Base-by-base conservation (phyloP, 768 basidiomycete genomes). In the Leccinum barrowsii region DNA sequence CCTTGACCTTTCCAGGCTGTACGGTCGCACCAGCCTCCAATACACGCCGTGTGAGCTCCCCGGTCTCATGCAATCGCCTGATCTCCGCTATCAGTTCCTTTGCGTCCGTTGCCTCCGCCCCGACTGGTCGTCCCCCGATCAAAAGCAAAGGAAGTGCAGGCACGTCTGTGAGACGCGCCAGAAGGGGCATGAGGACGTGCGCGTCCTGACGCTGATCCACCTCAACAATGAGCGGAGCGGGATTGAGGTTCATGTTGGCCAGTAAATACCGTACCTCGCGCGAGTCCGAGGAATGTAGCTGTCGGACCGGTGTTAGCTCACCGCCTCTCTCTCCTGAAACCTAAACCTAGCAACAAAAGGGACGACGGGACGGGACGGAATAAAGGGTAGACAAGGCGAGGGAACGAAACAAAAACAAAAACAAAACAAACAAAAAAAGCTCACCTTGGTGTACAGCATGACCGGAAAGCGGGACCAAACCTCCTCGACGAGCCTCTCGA, bases 381-480 rank as follows among this genome's bases (percentile, higher is more conserved):
- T n/a, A 4, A 54, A 50, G 35, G 11, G 61, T 24, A 21, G 0
- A 21, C 4, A 22, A 17, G 7, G 7, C 22, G 11, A 34, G 19
- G 32, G 19, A 34, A 28, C 5, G 28, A n/a, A 34, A 44, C 19
- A 5, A 4, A 32, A 19, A 3, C 49, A 30, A 30, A 10, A 30
- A 30, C 10, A 26, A 35, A 35, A 34, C 34, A 48, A 48, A 28
- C 26, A 24, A 10, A 21, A 21, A 65, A 58, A 46, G 30, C 49
- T 11, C 65, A 84, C 90, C 79, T 90, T 89, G 44, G 85, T 80
- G 65, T 87, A 91, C 15, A 92, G 74, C 58, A 92, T 81, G 37
- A 92, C 84, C 0, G 91, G 91, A 64, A 89, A 85, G 37, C 81
- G 78, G 4, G 78, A 64, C 91, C 91, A 92, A 1, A 88, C 83